These are phyloP conservation scores for Golubevia sp. DNA, from an alignment of 1,284 basidiomycete species.

Conservation along the genomic window DNA sequence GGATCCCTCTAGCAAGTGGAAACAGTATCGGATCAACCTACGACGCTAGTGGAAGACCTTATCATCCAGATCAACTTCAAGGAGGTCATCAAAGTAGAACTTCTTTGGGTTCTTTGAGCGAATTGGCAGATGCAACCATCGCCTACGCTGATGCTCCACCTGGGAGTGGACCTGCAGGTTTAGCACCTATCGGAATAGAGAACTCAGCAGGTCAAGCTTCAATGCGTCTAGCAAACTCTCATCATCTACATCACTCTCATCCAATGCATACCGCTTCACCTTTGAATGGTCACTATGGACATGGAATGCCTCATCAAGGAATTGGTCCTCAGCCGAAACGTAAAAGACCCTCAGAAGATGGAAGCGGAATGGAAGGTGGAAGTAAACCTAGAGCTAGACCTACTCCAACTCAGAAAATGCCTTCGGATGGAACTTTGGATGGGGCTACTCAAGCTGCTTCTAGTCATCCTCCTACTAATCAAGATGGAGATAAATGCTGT, in stretches of 20 bases:
- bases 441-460: not conserved
- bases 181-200: not conserved
- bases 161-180: not conserved
- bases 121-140: not conserved
- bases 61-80: not conserved
- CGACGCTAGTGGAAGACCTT: not conserved
- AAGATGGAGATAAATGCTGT: constrained; percentile 70
- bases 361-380: too few relatives aligned
- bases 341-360: not conserved
- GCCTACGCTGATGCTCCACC: not conserved
- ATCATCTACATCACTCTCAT: not conserved
- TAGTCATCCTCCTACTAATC: constrained; percentile 59
- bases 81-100: not conserved
- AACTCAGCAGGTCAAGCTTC: not conserved
- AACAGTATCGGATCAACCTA: not conserved
- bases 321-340: not conserved
- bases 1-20: not conserved
- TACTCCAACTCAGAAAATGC: not conserved
- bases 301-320: not conserved
- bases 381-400: not conserved
- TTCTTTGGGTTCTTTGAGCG: not conserved
- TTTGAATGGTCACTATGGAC: too few relatives aligned
- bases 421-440: not conserved
- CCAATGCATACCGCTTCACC: too few relatives aligned
- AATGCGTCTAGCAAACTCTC: not conserved